These are phyloP conservation scores for Candida rishiriensis DNA, from an alignment of 805 yeast genomes.

Conservation along the genomic window DNA sequence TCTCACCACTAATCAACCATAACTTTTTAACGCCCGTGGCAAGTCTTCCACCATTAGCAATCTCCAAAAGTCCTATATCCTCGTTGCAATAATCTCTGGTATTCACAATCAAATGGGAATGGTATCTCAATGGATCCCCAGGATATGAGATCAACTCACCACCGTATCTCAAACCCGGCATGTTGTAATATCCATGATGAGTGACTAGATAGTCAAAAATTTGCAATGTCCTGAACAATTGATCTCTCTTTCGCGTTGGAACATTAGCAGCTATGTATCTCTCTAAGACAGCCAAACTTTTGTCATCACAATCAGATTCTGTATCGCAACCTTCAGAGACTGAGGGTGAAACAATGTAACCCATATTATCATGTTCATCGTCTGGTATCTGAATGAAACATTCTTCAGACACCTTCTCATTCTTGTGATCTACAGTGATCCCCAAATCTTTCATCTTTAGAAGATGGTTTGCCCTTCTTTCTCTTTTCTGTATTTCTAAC, in stretches of 20 bases:
- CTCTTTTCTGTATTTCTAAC: background rate
- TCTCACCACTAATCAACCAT: constrained; percentile 53
- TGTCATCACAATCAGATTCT: too few species aligned
- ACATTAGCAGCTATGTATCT: background rate
- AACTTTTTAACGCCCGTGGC: constrained; percentile 91
- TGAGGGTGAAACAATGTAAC: too few species aligned
- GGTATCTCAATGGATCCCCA: constrained; percentile 89
- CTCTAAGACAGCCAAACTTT: background rate
- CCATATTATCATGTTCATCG: background rate
- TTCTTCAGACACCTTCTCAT: background rate
- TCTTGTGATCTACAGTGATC: background rate
- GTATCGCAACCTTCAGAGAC: too few species aligned
- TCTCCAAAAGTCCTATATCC: constrained; percentile 49
- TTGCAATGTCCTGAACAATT: constrained; percentile 14
- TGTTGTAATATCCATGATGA: constrained; percentile 38
- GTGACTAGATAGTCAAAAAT: constrained; percentile 18
- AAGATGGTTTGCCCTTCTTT: background rate
- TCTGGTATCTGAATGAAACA: background rate
- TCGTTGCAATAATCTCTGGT: constrained; percentile 43
- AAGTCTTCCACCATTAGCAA: constrained; percentile 83
- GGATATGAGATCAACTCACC: constrained; percentile 88
- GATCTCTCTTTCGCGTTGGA: background rate
- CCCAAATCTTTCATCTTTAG: background rate
- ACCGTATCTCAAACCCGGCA: constrained; percentile 91
- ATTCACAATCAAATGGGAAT: constrained; percentile 76